These are phyloP conservation scores for Fomitopsis serialis DNA, from an alignment of 768 basidiomycete genomes.

Conservation along the genomic window DNA sequence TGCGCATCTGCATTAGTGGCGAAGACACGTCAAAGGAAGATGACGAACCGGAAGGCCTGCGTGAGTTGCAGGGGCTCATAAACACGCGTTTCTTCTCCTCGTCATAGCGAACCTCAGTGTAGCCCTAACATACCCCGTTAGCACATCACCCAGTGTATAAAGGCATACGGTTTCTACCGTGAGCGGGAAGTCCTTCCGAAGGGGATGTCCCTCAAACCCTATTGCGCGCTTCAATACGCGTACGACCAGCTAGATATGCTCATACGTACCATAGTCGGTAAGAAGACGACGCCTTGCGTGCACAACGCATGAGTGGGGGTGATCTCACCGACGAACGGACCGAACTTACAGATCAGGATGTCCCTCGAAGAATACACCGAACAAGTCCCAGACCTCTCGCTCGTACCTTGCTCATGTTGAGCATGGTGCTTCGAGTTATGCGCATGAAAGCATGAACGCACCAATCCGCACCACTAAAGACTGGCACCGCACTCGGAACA, in stretches of 20 bases:
- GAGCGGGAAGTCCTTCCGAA: conserved; percentile 97
- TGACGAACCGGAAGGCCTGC: conserved; percentile 87
- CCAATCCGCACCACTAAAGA: conserved; percentile 96
- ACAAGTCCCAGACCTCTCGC: conserved; percentile 97
- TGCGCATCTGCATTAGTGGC: conserved; percentile 22
- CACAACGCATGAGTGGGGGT: conserved; percentile 12
- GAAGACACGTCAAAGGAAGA: neutral
- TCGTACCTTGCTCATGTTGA: conserved; percentile 65
- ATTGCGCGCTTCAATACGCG: neutral
- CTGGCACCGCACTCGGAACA: conserved; percentile 72
- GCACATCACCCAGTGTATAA: too few species aligned
- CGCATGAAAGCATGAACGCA: conserved; percentile 30
- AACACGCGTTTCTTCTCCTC: conserved; percentile 94
- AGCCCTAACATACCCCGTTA: too few species aligned
- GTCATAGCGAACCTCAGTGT: conserved; percentile 96
- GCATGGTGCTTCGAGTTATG: neutral
- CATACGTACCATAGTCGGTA: conserved; percentile 82
- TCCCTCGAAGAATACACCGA: conserved; percentile 90
- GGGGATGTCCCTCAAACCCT: conserved; percentile 96
- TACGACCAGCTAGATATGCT: neutral
- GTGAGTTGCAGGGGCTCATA: conserved; percentile 97
- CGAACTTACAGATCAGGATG: conserved; percentile 89
- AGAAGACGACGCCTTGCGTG: conserved; percentile 80
- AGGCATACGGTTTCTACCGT: conserved; percentile 72
- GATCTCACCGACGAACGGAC: neutral